Conservation (phyloP, 495 filamentous ascomycete genomes). For the Penicillium paradoxum region DNA sequence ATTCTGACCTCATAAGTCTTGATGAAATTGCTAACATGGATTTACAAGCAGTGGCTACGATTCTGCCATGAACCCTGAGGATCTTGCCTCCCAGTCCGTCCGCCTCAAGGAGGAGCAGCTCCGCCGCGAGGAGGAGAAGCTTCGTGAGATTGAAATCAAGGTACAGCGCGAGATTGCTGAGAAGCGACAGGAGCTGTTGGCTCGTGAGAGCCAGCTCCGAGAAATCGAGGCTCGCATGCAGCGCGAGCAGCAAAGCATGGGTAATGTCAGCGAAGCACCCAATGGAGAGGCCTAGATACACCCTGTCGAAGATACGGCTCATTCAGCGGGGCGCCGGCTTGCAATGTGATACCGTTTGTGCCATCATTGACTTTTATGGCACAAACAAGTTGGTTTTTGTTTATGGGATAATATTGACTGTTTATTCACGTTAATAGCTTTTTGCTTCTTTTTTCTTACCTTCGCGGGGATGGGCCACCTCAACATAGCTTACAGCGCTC, state of each 20-base stretch:
- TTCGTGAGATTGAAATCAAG: slow-evolving; percentile 97
- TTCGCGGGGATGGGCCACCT: slow-evolving; percentile 24
- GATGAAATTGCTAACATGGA: slow-evolving; percentile 26
- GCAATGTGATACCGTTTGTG: slow-evolving; percentile 37
- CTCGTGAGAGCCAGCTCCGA: slow-evolving; percentile 94
- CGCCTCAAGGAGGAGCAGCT: slow-evolving; percentile 99
- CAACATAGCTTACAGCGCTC: slow-evolving; percentile 23
- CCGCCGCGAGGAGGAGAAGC: slow-evolving; percentile 97
- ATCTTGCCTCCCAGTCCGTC: slow-evolving; percentile 92
- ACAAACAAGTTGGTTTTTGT: slow-evolving; percentile 38
- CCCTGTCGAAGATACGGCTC: slow-evolving; percentile 29
- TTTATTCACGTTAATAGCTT: slow-evolving; percentile 50
- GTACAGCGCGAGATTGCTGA: slow-evolving; percentile 99
- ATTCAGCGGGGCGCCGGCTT: slow-evolving; percentile 32
- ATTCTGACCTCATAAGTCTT: neutral
- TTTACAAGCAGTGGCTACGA: slow-evolving; percentile 42
- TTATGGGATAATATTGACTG: slow-evolving; percentile 46
- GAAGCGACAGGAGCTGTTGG: slow-evolving; percentile 97
- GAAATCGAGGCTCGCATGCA: slow-evolving; percentile 86
- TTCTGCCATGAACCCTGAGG: slow-evolving; percentile 96
- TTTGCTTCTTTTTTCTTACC: slow-evolving; percentile 24
- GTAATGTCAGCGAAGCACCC: slow-evolving; percentile 33
- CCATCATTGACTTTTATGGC: slow-evolving; percentile 40
- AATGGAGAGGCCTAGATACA: slow-evolving; percentile 47
- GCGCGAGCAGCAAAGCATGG: slow-evolving; percentile 57